Percentiles rank a stretch among this genome's conserved stretches.
phyloP scores from a whole-genome alignment of 1,139 yeast species.

The Sugiyamaella grinbergsii region DNA sequence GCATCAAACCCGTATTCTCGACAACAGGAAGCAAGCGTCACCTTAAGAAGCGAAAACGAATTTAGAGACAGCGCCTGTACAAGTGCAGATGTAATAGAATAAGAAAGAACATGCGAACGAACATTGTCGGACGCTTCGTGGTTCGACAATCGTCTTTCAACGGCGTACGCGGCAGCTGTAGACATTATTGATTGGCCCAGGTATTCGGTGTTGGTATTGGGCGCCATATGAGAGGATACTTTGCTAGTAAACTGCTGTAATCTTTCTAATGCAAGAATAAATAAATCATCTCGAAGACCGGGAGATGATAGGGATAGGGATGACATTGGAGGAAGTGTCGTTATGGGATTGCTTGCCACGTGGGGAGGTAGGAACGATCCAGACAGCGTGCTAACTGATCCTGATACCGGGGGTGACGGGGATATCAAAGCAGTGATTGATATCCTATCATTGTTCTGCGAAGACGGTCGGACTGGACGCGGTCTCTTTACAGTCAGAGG shows the following conservation, averaged over 20 bases:
- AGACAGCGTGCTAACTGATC: too few species aligned
- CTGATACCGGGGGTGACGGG: slow-evolving; percentile 8
- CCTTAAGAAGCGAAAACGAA: slow-evolving; percentile 56
- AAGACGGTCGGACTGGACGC: slow-evolving; percentile 7
- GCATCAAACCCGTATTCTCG: slow-evolving; percentile 80
- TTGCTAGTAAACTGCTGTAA: slow-evolving; percentile 19
- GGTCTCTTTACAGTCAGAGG: slow-evolving; percentile 1
- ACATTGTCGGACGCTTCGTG: slow-evolving; percentile 20
- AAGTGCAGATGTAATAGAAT: slow-evolving; percentile 26
- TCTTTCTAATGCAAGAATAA: slow-evolving; percentile 22
- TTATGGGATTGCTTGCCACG: background rate
- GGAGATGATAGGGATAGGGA: slow-evolving; percentile 20
- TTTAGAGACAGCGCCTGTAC: slow-evolving; percentile 43
- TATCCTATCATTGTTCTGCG: slow-evolving; percentile 17
- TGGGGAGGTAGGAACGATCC: too few species aligned
- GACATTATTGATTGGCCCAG: slow-evolving; percentile 60
- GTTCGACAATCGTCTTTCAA: slow-evolving; percentile 45
- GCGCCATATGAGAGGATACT: slow-evolving; percentile 13
- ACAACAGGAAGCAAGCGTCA: slow-evolving; percentile 67
- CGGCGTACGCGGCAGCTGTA: slow-evolving; percentile 59
- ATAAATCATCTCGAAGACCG: slow-evolving; percentile 14
- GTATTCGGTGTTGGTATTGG: slow-evolving; percentile 46
- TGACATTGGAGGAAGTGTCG: slow-evolving; percentile 23
- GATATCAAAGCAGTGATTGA: slow-evolving; percentile 20
- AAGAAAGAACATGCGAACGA: slow-evolving; percentile 25